A percentile compares a stretch with the other conserved stretches of the same genome.
These are phyloP conservation scores for Cylindrotheca fusiformis DNA, from an alignment of 108 stramenopile species.

Conservation along the genomic window DNA sequence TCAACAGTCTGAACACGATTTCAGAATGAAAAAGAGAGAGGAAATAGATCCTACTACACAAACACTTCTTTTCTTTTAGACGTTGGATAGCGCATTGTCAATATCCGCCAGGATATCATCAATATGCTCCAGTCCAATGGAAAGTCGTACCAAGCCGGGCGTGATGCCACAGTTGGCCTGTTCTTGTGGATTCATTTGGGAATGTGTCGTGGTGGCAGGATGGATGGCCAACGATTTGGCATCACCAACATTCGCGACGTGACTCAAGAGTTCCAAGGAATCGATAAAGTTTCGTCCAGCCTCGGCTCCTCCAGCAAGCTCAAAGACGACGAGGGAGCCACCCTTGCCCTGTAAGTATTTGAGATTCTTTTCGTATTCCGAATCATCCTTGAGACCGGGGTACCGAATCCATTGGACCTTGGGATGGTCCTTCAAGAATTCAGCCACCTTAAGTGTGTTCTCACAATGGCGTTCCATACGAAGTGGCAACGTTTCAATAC, in stretches of 20 bases:
- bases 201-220: slow-evolving; percentile 88
- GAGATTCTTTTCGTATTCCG: slow-evolving; percentile 46
- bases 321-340: slow-evolving; percentile 79
- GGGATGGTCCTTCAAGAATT: slow-evolving; percentile 60
- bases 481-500: slow-evolving; percentile 85
- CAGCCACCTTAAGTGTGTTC: slow-evolving; percentile 77
- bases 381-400: slow-evolving; percentile 67
- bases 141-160: slow-evolving; percentile 76
- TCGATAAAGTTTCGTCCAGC: slow-evolving; percentile 79
- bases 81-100: slow-evolving; percentile 63
- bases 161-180: slow-evolving; percentile 66
- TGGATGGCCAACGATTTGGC: slow-evolving; percentile 78
- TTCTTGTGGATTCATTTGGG: slow-evolving; percentile 69
- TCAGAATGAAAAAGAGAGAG: too few species aligned
- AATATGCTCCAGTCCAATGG: slow-evolving; percentile 76
- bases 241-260: slow-evolving; percentile 95
- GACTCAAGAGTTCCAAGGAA: slow-evolving; percentile 56
- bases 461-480: slow-evolving; percentile 88
- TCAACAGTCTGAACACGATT: too few species aligned
- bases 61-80: slow-evolving; percentile 11
- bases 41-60: too few species aligned
- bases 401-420: slow-evolving; percentile 79
- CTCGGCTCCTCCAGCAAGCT: slow-evolving; percentile 40
- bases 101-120: slow-evolving; percentile 83
- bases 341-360: slow-evolving; percentile 79